Conservation (phyloP, 2,329 filamentous ascomycete species). For the Sporothrix brasiliensis region DNA sequence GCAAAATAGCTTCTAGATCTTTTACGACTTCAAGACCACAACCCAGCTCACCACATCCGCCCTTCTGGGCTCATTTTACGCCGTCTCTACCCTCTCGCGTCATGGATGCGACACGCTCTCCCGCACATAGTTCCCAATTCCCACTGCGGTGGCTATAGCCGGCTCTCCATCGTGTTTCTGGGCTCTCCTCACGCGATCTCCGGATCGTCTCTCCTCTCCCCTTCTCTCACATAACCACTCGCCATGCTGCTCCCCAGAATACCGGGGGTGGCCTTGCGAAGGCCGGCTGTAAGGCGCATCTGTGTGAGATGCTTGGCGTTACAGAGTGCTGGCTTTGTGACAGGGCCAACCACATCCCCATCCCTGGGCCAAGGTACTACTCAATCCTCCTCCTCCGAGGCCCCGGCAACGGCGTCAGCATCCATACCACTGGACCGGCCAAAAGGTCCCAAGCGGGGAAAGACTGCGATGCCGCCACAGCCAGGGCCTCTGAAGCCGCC, state of each 20-base stretch:
- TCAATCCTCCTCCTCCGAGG: not conserved
- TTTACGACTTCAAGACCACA: not conserved
- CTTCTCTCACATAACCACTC: not conserved
- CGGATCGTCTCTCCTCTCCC: not conserved
- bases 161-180: not conserved
- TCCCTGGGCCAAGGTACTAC: not conserved
- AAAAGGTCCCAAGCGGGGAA: not conserved
- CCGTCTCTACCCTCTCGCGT: not conserved
- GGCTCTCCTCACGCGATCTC: not conserved
- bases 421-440: not conserved
- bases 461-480: not conserved
- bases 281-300: not conserved
- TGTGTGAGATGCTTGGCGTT: conserved; percentile 5
- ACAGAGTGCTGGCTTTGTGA: not conserved
- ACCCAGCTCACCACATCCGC: not conserved
- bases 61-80: not conserved
- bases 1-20: not conserved
- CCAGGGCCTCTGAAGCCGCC: conserved; percentile 28
- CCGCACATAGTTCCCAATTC: not conserved
- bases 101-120: not conserved
- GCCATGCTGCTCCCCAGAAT: not conserved
- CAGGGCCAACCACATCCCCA: not conserved
- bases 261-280: not conserved
- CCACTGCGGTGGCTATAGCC: not conserved
- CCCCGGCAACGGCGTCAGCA: not conserved